These are phyloP conservation scores for Lasiosphaeriaceae sp. DNA, from an alignment of 495 filamentous ascomycete species.

Conservation along the genomic window DNA sequence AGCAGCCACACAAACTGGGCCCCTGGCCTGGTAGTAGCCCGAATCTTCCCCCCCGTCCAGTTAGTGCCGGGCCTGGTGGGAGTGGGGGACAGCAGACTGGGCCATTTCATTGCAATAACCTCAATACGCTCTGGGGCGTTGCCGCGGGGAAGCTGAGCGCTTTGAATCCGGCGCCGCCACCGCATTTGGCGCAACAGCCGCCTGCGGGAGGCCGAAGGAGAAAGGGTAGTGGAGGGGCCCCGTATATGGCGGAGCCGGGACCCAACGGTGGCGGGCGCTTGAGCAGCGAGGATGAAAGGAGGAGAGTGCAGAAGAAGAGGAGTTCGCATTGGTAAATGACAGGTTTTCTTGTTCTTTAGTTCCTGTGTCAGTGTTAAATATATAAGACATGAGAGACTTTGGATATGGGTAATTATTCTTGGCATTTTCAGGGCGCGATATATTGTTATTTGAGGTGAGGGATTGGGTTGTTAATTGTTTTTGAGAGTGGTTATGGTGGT, in stretches of 20 bases:
- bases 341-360: neutral
- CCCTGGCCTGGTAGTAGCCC: neutral
- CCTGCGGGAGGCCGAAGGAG: conserved; percentile 4
- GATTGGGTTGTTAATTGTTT: too few species aligned
- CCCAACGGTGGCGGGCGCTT: conserved; percentile 21
- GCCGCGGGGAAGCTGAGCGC: conserved; percentile 1
- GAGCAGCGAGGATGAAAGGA: conserved; percentile 27
- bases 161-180: conserved; percentile 9
- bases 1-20: neutral
- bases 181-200: conserved; percentile 17
- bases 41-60: conserved; percentile 27
- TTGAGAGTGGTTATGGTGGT: too few species aligned
- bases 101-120: conserved; percentile 20
- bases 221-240: conserved; percentile 18
- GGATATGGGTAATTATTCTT: neutral
- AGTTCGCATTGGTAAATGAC: conserved; percentile 35
- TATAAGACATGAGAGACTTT: neutral
- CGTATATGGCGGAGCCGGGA: conserved; percentile 2
- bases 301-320: conserved; percentile 41
- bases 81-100: conserved; percentile 7
- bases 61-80: conserved; percentile 36
- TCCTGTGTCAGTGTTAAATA: neutral
- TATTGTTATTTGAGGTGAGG: neutral
- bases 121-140: conserved; percentile 29
- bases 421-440: neutral